Base-by-base conservation (phyloP, 1,284 basidiomycete species). In the Ganoderma resinaceum region DNA sequence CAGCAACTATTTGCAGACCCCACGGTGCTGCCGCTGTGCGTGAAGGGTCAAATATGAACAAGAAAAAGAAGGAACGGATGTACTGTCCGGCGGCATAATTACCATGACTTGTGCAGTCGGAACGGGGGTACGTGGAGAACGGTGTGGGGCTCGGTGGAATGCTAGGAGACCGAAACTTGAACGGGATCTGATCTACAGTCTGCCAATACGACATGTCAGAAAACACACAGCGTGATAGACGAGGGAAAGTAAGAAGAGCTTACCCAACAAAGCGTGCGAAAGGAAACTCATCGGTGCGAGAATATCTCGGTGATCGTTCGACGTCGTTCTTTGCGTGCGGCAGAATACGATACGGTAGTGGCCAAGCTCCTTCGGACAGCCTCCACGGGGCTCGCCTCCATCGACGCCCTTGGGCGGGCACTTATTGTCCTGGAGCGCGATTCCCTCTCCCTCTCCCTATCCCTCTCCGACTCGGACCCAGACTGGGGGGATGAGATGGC, bases 401-500 rank as follows among this genome's bases (percentile, higher is more conserved):
- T 77, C 35, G 88, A 87, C 71, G 81, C 78, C 26, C 88, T 80
- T 31, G 80, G 80, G 37, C 81, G 79, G 1, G 78, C 70, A 61
- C 81, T 83, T 29, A 85, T 77, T 37, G 85, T 85, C 61, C 82
- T 77, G 40, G 86, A 80, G 65, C 82, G 81, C 35, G 68, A 77
- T 23, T 63, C 62, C 26, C 49, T 38, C 61, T 85, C 84, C 63
- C 78, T 78, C 76, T 90, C 62, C 35, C 62, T 60, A 61, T 85
- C 84, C 63, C 78, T 78, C 77, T 90, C 89, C 0, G 85, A 85
- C 75, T 90, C 89, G 0, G 84, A 86, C 3, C 85, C 86, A 29
- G 87, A 88, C 61, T 82, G 76, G 5, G 82, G 76, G 9, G 80
- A 76, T 61, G 74, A 74, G 33, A 78, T 66, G 53, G 55, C 57